Base-by-base conservation (phyloP, 371 early-diverging fungal species). In the Mucor indicus region DNA sequence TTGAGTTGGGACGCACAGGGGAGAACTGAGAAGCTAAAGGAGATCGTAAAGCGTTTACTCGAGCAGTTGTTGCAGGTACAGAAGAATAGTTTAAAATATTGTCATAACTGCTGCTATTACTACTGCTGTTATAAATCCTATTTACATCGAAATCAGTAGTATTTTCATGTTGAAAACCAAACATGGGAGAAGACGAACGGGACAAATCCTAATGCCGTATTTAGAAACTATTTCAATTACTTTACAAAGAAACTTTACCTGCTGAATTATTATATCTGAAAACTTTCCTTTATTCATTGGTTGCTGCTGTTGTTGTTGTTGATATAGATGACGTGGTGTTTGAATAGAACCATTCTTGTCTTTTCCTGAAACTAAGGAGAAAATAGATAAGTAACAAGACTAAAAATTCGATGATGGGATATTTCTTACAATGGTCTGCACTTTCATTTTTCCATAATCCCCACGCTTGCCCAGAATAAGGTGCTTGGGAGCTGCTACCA, bases 1-100 rank as follows among this genome's bases (percentile, higher is more conserved):
- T 53, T n/a, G 53, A 53, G 19, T 46, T 53, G 7, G 45, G 33
- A 9, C 53, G 53, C 21, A 25, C 31, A 44, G 38, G 39, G n/a
- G 53, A 38, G 22, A 52, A 52, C 20, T 40, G 49, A 32, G 70
- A 24, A 53, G 53, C 33, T 1, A 30, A 69, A 57, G 46, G 9
- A 16, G 45, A 31, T n/a, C 46, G 25, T 12, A 53, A 17, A 13
- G 53, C 21, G 20, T 40, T 45, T 7, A 52, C 35, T 23, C 46
- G 39, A 64, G 38, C 13, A 62, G 68, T 19, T 62, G 65, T 19
- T 36, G 49, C 23, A 48, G 59, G 27, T 62, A 61, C 21, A 61
- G 57, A 7, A 5, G 29, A 27, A 27, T 33, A 64, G 24, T 21
- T 64, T 51, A 42, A 59, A 36, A 22, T 45, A 47, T 22, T 51